Base-by-base conservation (phyloP, 257 asterid species). In the Phtheirospermum japonicum region DNA sequence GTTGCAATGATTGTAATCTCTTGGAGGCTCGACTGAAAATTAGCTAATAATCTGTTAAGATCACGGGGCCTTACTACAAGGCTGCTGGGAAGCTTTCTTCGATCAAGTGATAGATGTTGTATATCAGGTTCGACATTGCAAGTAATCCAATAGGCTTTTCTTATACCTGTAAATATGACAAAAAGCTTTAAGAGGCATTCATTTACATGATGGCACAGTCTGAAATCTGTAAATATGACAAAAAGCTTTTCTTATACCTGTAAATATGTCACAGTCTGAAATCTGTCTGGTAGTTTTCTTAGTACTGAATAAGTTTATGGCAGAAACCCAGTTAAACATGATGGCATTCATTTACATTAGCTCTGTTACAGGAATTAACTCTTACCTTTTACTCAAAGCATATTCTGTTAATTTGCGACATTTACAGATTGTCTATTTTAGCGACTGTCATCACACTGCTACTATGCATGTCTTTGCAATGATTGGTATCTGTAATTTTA, bases 1-100 rank as follows among this genome's bases (percentile, higher is more conserved):
- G 97, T 86, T 74, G 95, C 94, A 69, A 92, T 86, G 64, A 92
- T 60, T 12, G 98, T 88, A 52, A 92, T 92, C 86, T 92, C 97
- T 74, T 88, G 97, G 65, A 92, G 98, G 65, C 71, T 86, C 59
- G 97, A 74, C 71, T 88, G 98, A 65, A 88, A 92, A 70, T 92
- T 92, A 73, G 83, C 87, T 18, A 92, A 73, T 64, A 92, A 74
- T 64, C 88, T 82, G 78, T 77, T 88, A 51, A 92, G 87, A 78
- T 92, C 95, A 64, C 98, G 90, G 50, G 98, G 96, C 73, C 87
- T 80, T 63, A 80, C 95, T 49, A 84, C 87, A 70, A 92, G 76
- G 78, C 75, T 86, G 89, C 95, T 88, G 55, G 98, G 98, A 70
- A 92, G 93, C 78, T 73, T 83, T 71, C 82, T 74, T 67, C 93